phyloP scores from a whole-genome alignment of 2,329 filamentous ascomycete genomes.

The Sporothrix sp. region DNA sequence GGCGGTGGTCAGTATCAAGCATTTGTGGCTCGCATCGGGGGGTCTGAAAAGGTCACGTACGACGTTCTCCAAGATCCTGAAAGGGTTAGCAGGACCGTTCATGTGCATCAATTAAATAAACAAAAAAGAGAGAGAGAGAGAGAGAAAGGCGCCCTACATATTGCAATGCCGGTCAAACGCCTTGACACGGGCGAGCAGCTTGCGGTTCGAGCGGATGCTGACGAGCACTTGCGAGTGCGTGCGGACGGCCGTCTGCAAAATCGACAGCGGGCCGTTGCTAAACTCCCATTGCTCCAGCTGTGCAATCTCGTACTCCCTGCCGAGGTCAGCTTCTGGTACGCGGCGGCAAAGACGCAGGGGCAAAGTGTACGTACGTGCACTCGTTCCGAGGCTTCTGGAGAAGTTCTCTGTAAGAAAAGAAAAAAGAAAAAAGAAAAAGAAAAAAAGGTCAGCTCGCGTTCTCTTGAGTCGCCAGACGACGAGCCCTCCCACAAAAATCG shows the following conservation, averaged over 20 bases:
- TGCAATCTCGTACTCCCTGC: conserved; percentile 81
- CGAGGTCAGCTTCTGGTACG: neutral
- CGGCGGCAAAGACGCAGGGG: neutral
- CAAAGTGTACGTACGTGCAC: conserved; percentile 15
- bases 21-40: neutral
- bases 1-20: neutral
- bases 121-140: neutral
- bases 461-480: too few relatives aligned
- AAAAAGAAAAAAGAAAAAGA: neutral
- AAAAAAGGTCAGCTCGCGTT: neutral
- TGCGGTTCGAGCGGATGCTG: conserved; percentile 95
- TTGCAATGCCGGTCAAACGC: conserved; percentile 98
- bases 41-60: too few relatives aligned
- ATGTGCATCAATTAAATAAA: too few relatives aligned
- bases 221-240: conserved; percentile 94
- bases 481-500: neutral
- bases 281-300: conserved; percentile 52
- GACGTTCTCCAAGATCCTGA: conserved; percentile 26
- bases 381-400: conserved; percentile 19
- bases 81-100: neutral
- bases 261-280: conserved; percentile 55
- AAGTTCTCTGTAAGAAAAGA: conserved; percentile 13
- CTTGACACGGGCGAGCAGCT: conserved; percentile 93
- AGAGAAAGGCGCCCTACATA: conserved; percentile 52
- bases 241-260: conserved; percentile 92